Base-by-base conservation (phyloP, 371 early-diverging fungal genomes). In the Enterocytospora artemiae region DNA sequence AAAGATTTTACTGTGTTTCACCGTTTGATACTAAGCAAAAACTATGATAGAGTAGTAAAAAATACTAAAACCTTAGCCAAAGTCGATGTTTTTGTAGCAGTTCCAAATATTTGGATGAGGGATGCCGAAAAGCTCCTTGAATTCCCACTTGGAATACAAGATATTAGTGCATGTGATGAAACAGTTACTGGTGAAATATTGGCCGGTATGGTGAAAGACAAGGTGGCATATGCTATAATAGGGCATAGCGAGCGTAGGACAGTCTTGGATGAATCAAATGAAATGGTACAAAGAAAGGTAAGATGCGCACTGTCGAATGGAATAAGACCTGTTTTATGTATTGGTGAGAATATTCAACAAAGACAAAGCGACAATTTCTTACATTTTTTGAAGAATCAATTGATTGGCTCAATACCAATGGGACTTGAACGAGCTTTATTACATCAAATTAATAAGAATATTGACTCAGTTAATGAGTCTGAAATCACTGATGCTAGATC, bases 221-320 rank as follows among this genome's bases (percentile, higher is more conserved):
- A 83, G 63, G 86, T 91, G 75, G 83, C 87, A 65, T 94, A 91
- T 90, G 88, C 87, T 58, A 87, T 98, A 66, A 81, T 96, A 67
- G 99, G 97, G 65, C 99, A 98, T 85, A 93, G 93, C 69, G 99
- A 98, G 80, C 88, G 97, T 75, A 85, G 94, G 73, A 86, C 84
- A 72, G 83, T 87, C 76, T 91, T 91, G 77, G 72, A 81, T 36
- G 99, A 97, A 80, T 81, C 85, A 28, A 54, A 37, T 34, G 16
- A 82, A 76, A 77, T 86, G 41, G 84, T 90, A 37, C 89, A 86
- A 68, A 79, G 85, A 59, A 93, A 94, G 85, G 84, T 85, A 51
- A 85, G 85, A 56, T 84, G 85, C 71, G 94, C 93, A 43, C 71
- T 96, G 63, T 82, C 80, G 62, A 82, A 84, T 33, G 90, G 89